phyloP scores from a whole-genome alignment of 257 asterid species.

The Datura wrightii region DNA sequence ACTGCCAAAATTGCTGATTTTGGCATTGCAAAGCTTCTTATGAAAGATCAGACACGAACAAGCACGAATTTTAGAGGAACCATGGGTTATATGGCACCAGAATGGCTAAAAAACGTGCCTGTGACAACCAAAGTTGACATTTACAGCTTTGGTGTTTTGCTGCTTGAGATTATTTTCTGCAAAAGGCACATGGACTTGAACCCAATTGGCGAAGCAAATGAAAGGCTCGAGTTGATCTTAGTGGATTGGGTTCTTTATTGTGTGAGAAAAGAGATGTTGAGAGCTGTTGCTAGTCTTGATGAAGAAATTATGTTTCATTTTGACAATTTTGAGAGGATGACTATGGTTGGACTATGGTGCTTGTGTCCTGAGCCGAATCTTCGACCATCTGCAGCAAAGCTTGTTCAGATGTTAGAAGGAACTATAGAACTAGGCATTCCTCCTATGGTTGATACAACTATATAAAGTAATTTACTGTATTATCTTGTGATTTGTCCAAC shows the following conservation, averaged over 20 bases:
- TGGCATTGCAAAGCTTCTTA: constrained; percentile 62
- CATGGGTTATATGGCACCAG: constrained; percentile 72
- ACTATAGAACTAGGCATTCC: constrained; percentile 12
- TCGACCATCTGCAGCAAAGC: constrained; percentile 25
- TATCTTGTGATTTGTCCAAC: not conserved
- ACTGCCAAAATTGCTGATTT: constrained; percentile 68
- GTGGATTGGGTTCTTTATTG: constrained; percentile 26
- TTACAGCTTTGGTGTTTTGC: constrained; percentile 59
- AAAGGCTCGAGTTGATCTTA: constrained; percentile 9
- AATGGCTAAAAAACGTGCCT: constrained; percentile 57
- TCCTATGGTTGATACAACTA: constrained; percentile 9
- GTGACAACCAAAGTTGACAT: constrained; percentile 66
- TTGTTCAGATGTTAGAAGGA: constrained; percentile 32
- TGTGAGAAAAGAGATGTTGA: not conserved
- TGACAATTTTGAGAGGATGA: not conserved
- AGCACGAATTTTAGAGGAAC: constrained; percentile 62
- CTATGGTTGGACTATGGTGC: constrained; percentile 31
- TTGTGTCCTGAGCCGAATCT: constrained; percentile 17
- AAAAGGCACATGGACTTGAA: constrained; percentile 29
- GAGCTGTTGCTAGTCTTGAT: constrained; percentile 14
- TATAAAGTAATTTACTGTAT: not conserved
- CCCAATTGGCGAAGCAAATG: not conserved
- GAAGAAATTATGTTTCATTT: constrained; percentile 15
- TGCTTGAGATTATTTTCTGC: constrained; percentile 47
- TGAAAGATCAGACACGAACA: constrained; percentile 54